Conservation (phyloP, 2,329 filamentous ascomycete genomes). For the Exophiala oligosperma region DNA sequence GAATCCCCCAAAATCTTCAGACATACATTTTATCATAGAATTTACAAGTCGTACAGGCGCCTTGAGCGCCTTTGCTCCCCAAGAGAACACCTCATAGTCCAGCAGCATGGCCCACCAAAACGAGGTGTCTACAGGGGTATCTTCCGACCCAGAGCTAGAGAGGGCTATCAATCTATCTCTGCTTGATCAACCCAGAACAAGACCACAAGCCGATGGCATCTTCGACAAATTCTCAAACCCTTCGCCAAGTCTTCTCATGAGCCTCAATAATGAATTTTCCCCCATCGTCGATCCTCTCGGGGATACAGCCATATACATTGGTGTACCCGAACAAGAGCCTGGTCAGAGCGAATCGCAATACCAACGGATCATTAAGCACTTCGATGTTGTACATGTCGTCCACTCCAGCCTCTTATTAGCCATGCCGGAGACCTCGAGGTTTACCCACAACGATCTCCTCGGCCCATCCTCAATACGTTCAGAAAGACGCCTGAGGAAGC, state of each 20-base stretch:
- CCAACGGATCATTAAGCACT: conserved; percentile 23
- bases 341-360: conserved; percentile 21
- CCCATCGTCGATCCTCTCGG: conserved; percentile 27
- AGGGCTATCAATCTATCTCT: conserved; percentile 15
- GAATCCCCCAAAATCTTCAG: too few relatives aligned
- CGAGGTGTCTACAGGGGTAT: not conserved
- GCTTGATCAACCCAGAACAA: not conserved
- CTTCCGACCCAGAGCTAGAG: not conserved
- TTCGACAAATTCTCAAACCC: not conserved
- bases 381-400: conserved; percentile 34
- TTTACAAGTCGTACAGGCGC: too few relatives aligned
- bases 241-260: conserved; percentile 4
- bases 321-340: conserved; percentile 31
- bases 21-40: too few relatives aligned
- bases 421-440: conserved; percentile 33
- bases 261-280: conserved; percentile 27
- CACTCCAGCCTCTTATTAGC: conserved; percentile 34
- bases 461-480: conserved; percentile 31
- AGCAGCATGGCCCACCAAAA: not conserved
- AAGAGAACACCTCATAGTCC: too few relatives aligned
- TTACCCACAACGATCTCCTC: conserved; percentile 32
- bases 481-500: conserved; percentile 18
- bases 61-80: too few relatives aligned
- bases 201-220: not conserved
- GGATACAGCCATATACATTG: conserved; percentile 42